phyloP scores from a whole-genome alignment of 805 yeast genomes.

The Pichia rugopelliculosa region DNA sequence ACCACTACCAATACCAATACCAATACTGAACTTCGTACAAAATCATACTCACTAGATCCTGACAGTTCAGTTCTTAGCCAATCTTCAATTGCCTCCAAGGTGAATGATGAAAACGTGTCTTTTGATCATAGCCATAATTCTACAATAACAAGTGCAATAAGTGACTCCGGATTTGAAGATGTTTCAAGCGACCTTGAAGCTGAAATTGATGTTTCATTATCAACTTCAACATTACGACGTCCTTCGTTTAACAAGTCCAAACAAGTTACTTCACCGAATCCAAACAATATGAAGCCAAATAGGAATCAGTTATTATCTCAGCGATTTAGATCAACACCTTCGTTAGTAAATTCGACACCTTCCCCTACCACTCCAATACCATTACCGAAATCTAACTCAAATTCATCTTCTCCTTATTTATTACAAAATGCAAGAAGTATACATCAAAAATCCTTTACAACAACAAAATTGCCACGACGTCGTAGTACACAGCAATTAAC shows the following conservation, averaged over 20 bases:
- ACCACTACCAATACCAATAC: too few relatives aligned
- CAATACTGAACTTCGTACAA: too few relatives aligned
- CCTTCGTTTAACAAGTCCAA: not conserved
- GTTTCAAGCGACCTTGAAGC: not conserved
- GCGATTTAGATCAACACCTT: constrained; percentile 8
- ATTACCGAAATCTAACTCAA: constrained; percentile 2
- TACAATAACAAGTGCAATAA: not conserved
- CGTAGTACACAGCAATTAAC: constrained; percentile 14
- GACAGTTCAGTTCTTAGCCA: not conserved
- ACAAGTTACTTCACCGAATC: not conserved
- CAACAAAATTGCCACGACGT: constrained; percentile 5
- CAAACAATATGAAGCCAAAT: not conserved
- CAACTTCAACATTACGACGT: constrained; percentile 1
- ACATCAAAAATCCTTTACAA: constrained; percentile 1
- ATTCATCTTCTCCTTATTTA: constrained; percentile 1
- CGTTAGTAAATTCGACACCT: not conserved
- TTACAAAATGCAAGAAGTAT: not conserved
- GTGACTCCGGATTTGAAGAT: not conserved
- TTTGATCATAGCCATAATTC: not conserved
- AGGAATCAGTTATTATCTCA: not conserved
- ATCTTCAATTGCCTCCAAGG: not conserved
- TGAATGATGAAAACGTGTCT: not conserved
- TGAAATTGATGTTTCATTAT: constrained; percentile 3
- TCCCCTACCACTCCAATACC: not conserved
- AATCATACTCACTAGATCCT: not conserved